Base-by-base conservation (phyloP, 768 basidiomycete genomes). In the Boletus reticulatus region DNA sequence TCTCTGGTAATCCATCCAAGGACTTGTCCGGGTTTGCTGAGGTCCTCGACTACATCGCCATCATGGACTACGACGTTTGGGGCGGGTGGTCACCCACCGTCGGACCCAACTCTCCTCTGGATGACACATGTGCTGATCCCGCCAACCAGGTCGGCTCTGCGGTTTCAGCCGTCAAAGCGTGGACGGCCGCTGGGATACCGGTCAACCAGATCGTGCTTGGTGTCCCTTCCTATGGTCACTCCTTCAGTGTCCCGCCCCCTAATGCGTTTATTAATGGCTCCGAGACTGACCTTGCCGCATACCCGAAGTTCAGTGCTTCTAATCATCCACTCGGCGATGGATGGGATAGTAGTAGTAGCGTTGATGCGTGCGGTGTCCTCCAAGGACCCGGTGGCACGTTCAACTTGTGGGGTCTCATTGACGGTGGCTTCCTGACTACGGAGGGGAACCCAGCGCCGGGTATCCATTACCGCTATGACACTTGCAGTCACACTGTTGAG, bases 61-160 rank as follows among this genome's bases (percentile, higher is more conserved):
- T 83, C 60, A 88, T 88, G 86, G 78, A 81, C 64, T 88, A 89
- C 67, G 87, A 88, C 57, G 60, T 85, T 45, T 78, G 77, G 69
- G 82, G 84, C 8, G 70, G 76, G 17, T 78, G 79, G 71, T 76
- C 76, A 36, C 64, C 78, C 56, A 61, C 81, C 58, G 78, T 83
- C 45, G 93, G 93, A 4, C 83, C 95, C 6, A 92, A 91, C 65
- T 82, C 94, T 1, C 92, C 94, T 2, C 73, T 96, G 32, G 76
- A 85, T 57, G 87, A 96, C 67, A 79, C 80, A 1, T 96, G 94
- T 68, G 81, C 84, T 2, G 73, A 82, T 42, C 60, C 77, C 0
- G 73, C 72, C 3, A 74, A 87, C 57, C 87, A 83, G 50, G 68
- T 72, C 16, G 91, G 93, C 5, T 95, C 92, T 52, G 94, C 88